phyloP scores from a whole-genome alignment of 106 monocot species.

The Gastrodia elata region DNA sequence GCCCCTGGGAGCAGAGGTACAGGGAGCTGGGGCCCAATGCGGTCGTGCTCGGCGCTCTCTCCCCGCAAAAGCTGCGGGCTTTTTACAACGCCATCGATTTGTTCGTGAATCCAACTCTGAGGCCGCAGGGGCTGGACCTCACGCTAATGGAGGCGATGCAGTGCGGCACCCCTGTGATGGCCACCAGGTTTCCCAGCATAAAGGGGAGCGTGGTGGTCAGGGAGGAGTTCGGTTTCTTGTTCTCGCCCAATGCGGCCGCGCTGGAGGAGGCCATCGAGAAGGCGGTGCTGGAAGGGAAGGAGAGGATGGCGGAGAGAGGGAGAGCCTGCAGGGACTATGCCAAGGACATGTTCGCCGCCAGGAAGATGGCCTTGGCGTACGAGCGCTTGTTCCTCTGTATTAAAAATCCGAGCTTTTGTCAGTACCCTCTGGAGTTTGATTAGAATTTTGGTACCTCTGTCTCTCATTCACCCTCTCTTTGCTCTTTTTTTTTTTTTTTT shows the following conservation, averaged over 20 bases:
- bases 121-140: constrained; percentile 91
- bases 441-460: too few relatives aligned
- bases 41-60: constrained; percentile 48
- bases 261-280: constrained; percentile 47
- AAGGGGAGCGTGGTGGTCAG: constrained; percentile 76
- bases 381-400: constrained; percentile 52
- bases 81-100: constrained; percentile 94
- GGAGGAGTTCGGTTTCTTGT: constrained; percentile 74
- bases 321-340: constrained; percentile 58
- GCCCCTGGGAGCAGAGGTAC: constrained; percentile 86
- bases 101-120: constrained; percentile 85
- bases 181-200: constrained; percentile 87
- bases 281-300: constrained; percentile 52
- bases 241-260: constrained; percentile 69
- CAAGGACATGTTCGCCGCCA: constrained; percentile 57
- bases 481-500: too few relatives aligned
- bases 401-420: constrained; percentile 14
- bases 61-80: constrained; percentile 47
- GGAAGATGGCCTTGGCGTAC: constrained; percentile 85
- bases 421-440: constrained; percentile 9
- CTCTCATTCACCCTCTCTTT: too few relatives aligned
- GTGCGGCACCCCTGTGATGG: constrained; percentile 78
- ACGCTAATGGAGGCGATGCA: constrained; percentile 99
- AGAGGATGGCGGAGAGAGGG: constrained; percentile 50
- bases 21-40: constrained; percentile 47